Percentiles rank a stretch among this genome's conserved stretches.
Conservation (phyloP, 495 filamentous ascomycete species). For the Saxophila tyrrhenica region DNA sequence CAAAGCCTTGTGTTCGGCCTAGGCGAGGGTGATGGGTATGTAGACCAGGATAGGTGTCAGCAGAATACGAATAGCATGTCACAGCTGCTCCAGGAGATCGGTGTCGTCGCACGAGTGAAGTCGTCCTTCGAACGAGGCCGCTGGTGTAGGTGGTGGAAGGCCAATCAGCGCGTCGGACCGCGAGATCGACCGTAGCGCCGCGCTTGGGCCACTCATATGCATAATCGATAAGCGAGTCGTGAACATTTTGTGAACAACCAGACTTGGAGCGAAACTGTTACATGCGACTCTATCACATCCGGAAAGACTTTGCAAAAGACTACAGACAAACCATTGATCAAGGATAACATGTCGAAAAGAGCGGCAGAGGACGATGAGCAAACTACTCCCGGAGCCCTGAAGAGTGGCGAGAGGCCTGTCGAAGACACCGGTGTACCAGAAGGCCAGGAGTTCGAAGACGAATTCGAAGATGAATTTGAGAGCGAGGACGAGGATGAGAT, state of each 20-base stretch:
- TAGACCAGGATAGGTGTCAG: not conserved
- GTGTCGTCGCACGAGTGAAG: not conserved
- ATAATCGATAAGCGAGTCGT: not conserved
- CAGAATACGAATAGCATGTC: not conserved
- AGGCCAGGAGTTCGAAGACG: constrained; percentile 86
- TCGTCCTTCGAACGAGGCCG: not conserved
- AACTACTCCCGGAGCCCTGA: constrained; percentile 25
- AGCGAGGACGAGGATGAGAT: constrained; percentile 96
- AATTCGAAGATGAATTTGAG: constrained; percentile 94
- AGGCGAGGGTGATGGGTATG: not conserved
- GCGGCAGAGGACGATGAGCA: constrained; percentile 29
- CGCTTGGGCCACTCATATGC: too few relatives aligned
- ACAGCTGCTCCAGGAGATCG: not conserved
- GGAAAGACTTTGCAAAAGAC: too few relatives aligned
- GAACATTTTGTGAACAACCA: not conserved
- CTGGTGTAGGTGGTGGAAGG: not conserved
- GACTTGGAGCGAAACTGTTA: not conserved
- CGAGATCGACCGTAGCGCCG: too few relatives aligned
- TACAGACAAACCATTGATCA: too few relatives aligned
- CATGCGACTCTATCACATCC: too few relatives aligned
- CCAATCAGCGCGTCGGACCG: not conserved
- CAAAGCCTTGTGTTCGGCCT: too few relatives aligned
- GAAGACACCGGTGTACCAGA: constrained; percentile 35
- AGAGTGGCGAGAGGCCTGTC: constrained; percentile 31
- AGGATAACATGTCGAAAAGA: constrained; percentile 39